Percentiles rank a stretch among this genome's conserved stretches.
Evolutionary conservation across 768 basidiomycete species (phyloP).

Genomic region (Asterophora lycoperdoides): DNA sequence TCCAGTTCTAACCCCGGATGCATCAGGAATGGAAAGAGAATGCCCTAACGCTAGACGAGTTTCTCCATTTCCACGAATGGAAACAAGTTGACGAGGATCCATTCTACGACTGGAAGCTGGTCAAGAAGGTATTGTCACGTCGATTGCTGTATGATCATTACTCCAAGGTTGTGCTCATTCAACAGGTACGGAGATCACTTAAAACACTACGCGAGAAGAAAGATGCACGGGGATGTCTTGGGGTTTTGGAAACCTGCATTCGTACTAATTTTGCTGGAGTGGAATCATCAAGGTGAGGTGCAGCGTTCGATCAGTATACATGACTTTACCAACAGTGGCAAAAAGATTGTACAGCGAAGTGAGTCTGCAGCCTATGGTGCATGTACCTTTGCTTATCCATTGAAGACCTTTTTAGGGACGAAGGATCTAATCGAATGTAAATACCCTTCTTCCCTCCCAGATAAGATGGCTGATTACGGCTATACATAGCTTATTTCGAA

Average conservation of each 20-base stretch:
- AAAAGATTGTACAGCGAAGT: constrained; percentile 87
- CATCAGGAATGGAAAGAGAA: constrained; percentile 81
- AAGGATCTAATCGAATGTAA: constrained; percentile 86
- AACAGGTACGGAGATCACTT: constrained; percentile 70
- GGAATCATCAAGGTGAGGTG: constrained; percentile 71
- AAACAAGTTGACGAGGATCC: constrained; percentile 83
- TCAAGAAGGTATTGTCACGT: constrained; percentile 54
- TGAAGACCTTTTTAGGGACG: constrained; percentile 85
- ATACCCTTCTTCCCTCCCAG: constrained; percentile 14
- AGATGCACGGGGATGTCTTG: constrained; percentile 82
- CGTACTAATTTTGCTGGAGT: constrained; percentile 91
- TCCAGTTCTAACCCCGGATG: neutral
- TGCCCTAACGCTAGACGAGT: constrained; percentile 73
- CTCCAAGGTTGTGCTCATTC: neutral
- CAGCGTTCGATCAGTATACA: neutral
- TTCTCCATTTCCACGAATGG: constrained; percentile 87
- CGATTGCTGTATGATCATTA: neutral
- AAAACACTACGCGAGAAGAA: constrained; percentile 64
- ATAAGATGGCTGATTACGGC: constrained; percentile 6
- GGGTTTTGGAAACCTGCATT: constrained; percentile 87
- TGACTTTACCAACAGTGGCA: neutral
- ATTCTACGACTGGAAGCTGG: constrained; percentile 89
- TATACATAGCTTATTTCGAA: constrained; percentile 71
- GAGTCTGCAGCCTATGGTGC: constrained; percentile 31
- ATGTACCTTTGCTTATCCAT: constrained; percentile 13